phyloP scores from a whole-genome alignment of 2,329 filamentous ascomycete genomes.

The Neonectria ditissima region DNA sequence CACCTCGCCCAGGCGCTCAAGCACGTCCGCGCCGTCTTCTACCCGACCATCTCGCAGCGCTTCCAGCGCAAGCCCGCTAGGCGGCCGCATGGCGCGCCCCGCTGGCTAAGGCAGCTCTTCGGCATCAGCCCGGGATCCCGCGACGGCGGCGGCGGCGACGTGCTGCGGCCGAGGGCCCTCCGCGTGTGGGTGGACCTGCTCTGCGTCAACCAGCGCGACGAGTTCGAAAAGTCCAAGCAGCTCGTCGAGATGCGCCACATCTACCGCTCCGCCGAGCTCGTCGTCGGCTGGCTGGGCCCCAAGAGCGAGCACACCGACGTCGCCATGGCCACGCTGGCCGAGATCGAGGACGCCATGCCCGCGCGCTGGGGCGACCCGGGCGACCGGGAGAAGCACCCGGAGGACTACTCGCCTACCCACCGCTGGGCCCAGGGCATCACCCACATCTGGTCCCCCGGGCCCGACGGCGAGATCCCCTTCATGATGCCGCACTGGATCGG shows the following conservation, averaged over 20 bases:
- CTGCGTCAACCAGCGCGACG: slow-evolving; percentile 46
- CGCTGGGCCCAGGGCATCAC: slow-evolving; percentile 46
- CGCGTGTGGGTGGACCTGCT: slow-evolving; percentile 50
- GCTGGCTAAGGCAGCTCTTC: slow-evolving; percentile 32
- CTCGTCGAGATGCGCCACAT: slow-evolving; percentile 46
- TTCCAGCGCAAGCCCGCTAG: slow-evolving; percentile 33
- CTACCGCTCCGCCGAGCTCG: slow-evolving; percentile 47
- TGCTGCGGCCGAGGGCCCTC: slow-evolving; percentile 30
- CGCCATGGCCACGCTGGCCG: slow-evolving; percentile 42
- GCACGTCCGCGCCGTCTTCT: slow-evolving; percentile 50
- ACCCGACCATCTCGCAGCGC: slow-evolving; percentile 40
- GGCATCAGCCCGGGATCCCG: slow-evolving; percentile 9
- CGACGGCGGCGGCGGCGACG: slow-evolving; percentile 33
- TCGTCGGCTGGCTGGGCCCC: slow-evolving; percentile 50
- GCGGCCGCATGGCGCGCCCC: slow-evolving; percentile 21
- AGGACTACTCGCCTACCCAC: slow-evolving; percentile 50
- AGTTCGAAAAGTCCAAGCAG: slow-evolving; percentile 45
- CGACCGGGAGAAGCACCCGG: slow-evolving; percentile 48
- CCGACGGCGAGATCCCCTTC: slow-evolving; percentile 39
- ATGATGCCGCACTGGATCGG: slow-evolving; percentile 41
- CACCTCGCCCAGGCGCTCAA: slow-evolving; percentile 48
- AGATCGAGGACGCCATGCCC: slow-evolving; percentile 49
- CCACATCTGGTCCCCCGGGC: slow-evolving; percentile 37
- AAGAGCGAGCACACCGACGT: slow-evolving; percentile 45
- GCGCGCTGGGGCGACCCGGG: slow-evolving; percentile 49